These are phyloP conservation scores for Russula emetica DNA, from an alignment of 768 basidiomycete genomes.

Conservation along the genomic window DNA sequence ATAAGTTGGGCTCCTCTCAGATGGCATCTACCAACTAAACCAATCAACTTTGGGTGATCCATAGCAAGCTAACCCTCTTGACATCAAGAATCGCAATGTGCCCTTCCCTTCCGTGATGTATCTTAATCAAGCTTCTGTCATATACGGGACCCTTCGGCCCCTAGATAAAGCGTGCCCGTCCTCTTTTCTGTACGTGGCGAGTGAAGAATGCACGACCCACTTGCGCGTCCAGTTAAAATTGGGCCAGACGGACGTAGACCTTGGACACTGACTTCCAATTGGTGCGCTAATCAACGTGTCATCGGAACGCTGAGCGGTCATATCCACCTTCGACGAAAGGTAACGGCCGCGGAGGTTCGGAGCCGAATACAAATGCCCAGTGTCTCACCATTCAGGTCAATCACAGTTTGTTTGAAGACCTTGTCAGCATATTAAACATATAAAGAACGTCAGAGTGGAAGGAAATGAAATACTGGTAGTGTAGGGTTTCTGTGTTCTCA, in stretches of 20 bases:
- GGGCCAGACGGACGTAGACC: neutral
- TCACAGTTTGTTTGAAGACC: no score
- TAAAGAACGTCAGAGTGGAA: no score
- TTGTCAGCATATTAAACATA: no score
- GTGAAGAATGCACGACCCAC: slow-evolving; percentile 42
- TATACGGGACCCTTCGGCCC: slow-evolving; percentile 58
- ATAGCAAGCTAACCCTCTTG: no score
- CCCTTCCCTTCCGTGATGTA: no score
- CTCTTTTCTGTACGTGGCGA: neutral
- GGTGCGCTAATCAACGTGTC: slow-evolving; percentile 40
- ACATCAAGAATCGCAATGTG: no score
- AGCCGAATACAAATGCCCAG: slow-evolving; percentile 28
- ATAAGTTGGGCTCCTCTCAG: slow-evolving; percentile 75
- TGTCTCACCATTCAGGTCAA: no score
- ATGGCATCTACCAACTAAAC: slow-evolving; percentile 63
- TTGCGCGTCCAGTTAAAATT: slow-evolving; percentile 31
- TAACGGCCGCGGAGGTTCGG: slow-evolving; percentile 67
- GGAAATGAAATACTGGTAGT: no score
- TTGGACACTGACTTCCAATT: slow-evolving; percentile 39
- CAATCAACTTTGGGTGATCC: no score
- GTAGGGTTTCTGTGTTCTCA: no score
- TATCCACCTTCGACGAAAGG: slow-evolving; percentile 77
- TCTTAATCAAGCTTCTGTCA: no score
- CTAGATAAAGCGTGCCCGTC: slow-evolving; percentile 31
- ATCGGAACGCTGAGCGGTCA: slow-evolving; percentile 33